Conservation (phyloP, 345 rosid genomes). For the Dimocarpus longan region DNA sequence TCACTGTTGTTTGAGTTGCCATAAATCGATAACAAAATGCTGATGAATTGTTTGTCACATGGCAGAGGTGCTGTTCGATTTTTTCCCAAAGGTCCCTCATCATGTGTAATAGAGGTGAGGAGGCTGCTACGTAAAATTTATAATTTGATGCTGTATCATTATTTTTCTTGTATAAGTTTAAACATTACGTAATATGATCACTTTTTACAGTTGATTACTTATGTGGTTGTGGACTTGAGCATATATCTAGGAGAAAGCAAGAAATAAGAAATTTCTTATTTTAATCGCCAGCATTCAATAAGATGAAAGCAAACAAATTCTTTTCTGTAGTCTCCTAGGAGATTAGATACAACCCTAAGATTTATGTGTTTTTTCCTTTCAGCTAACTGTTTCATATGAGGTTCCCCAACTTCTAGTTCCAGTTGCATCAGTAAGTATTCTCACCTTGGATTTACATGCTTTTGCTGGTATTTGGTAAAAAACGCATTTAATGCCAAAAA, state of each 20-base stretch:
- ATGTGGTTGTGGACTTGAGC: not conserved
- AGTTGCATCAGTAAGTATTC: constrained; percentile 72
- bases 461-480: not conserved
- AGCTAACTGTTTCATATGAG: constrained; percentile 94
- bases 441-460: not conserved
- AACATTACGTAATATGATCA: not conserved
- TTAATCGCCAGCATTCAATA: not conserved
- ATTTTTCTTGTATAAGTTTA: not conserved
- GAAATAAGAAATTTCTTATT: not conserved
- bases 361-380: constrained; percentile 33
- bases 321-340: not conserved
- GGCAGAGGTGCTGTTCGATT: constrained; percentile 86
- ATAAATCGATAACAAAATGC: constrained; percentile 14
- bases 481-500: not conserved
- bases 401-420: constrained; percentile 82
- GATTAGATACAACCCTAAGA: constrained; percentile 1
- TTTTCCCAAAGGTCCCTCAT: constrained; percentile 73
- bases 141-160: not conserved
- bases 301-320: not conserved
- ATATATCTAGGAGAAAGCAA: not conserved
- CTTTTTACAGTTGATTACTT: not conserved
- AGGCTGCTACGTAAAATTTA: constrained; percentile 32
- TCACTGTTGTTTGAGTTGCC: not conserved
- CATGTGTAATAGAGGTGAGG: constrained; percentile 70
- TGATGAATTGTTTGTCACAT: constrained; percentile 23